A percentile compares a stretch with the other conserved stretches of the same genome.
Evolutionary conservation across 352 stramenopile genomes (phyloP).

Genomic region (Albugo candida): DNA sequence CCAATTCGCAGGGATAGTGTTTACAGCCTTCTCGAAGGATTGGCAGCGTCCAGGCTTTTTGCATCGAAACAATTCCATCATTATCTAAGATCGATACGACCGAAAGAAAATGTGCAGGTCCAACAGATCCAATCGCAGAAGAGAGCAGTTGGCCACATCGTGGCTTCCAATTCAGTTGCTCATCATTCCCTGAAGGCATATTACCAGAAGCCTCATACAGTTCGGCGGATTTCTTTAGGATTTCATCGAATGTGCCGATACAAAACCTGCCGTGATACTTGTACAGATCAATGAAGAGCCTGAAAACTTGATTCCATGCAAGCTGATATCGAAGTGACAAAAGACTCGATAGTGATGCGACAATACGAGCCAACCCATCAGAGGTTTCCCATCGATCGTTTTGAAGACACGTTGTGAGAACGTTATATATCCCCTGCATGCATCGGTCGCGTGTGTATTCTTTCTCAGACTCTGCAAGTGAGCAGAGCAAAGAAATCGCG

Average conservation of each 20-base stretch:
- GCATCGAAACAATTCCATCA: constrained; percentile 48
- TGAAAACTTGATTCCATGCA: constrained; percentile 65
- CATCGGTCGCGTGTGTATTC: constrained; percentile 39
- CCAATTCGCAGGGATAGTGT: constrained; percentile 28
- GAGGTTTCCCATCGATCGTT: constrained; percentile 21
- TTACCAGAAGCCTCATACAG: constrained; percentile 61
- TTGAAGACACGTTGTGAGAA: constrained; percentile 39
- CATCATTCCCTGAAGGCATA: constrained; percentile 23
- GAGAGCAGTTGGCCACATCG: constrained; percentile 44
- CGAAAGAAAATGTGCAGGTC: constrained; percentile 41
- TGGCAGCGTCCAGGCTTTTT: constrained; percentile 60
- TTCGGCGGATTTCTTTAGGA: constrained; percentile 55
- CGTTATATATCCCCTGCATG: constrained; percentile 32
- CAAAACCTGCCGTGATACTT: constrained; percentile 40
- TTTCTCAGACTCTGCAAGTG: constrained; percentile 46
- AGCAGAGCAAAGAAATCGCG: constrained; percentile 46
- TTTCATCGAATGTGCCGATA: constrained; percentile 31
- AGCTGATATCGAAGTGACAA: constrained; percentile 68
- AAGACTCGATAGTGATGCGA: constrained; percentile 60
- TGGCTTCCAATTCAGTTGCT: constrained; percentile 20
- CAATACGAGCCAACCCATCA: constrained; percentile 34
- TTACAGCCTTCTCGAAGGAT: constrained; percentile 55
- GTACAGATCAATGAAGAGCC: constrained; percentile 47
- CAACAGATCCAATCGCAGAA: constrained; percentile 39
- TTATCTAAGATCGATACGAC: constrained; percentile 55